These are phyloP conservation scores for Trametes coccinea DNA, from an alignment of 768 basidiomycete species.

Conservation along the genomic window DNA sequence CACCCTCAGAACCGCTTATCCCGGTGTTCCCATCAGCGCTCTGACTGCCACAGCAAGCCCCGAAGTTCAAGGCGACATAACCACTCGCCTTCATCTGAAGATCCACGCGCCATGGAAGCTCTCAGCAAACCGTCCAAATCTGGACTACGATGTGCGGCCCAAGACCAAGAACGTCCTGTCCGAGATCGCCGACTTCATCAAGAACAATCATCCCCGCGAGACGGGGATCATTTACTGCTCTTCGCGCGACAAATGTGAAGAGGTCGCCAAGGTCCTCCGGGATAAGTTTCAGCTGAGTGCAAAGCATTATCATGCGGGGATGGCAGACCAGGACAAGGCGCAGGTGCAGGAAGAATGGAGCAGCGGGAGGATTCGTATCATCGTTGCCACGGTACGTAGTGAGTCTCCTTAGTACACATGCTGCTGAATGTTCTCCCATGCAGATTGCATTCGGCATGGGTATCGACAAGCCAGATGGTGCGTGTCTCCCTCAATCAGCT, in stretches of 20 bases:
- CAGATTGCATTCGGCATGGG: conserved; percentile 98
- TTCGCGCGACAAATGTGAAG: conserved; percentile 74
- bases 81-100: conserved; percentile 61
- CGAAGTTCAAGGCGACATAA: conserved; percentile 77
- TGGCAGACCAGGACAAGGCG: conserved; percentile 63
- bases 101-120: conserved; percentile 64
- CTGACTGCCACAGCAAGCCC: conserved; percentile 92
- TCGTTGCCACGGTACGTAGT: conserved; percentile 81
- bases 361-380: conserved; percentile 66
- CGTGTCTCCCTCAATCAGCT: conserved; percentile 6
- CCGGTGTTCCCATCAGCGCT: conserved; percentile 89
- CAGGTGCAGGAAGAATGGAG: conserved; percentile 74
- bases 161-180: conserved; percentile 45
- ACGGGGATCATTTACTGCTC: conserved; percentile 88
- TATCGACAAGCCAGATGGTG: conserved; percentile 83
- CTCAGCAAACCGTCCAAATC: conserved; percentile 94
- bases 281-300: conserved; percentile 60
- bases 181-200: conserved; percentile 72
- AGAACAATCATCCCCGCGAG: conserved; percentile 51
- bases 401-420: not conserved
- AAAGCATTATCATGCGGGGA: conserved; percentile 83
- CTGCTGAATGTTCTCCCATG: not conserved
- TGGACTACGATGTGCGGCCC: conserved; percentile 67
- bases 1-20: conserved; percentile 70
- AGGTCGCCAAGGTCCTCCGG: conserved; percentile 68